phyloP scores from a whole-genome alignment of 2,329 filamentous ascomycete species.

The Colletotrichum sp. region DNA sequence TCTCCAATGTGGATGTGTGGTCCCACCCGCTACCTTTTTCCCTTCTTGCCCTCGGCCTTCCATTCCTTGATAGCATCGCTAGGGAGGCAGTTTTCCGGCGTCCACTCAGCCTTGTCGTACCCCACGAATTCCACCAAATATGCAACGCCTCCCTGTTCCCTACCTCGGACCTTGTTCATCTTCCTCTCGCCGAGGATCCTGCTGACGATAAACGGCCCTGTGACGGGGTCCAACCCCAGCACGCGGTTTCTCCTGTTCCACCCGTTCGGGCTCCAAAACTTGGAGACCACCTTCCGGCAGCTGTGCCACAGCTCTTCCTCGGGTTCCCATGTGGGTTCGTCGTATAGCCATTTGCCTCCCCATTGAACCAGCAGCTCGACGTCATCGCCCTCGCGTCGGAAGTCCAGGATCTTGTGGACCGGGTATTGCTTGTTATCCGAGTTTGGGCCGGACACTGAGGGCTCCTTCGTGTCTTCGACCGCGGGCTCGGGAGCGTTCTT shows the following conservation, averaged over 20 bases:
- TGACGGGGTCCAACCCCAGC: background rate
- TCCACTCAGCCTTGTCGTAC: background rate
- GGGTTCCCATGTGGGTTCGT: background rate
- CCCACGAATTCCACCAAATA: background rate
- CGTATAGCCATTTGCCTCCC: background rate
- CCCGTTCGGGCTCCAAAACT: background rate
- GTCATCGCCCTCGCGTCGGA: background rate
- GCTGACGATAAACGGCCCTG: background rate
- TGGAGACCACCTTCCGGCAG: background rate
- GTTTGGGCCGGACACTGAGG: background rate
- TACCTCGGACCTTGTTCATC: background rate
- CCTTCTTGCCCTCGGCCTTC: background rate
- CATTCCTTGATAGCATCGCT: background rate
- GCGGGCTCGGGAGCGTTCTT: background rate
- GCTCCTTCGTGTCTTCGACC: background rate
- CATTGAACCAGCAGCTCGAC: background rate
- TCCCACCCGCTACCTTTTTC: background rate
- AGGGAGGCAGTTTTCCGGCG: background rate
- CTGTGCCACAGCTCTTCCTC: background rate
- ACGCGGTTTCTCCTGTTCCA: background rate
- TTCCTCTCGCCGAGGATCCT: background rate
- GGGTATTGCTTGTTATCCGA: background rate
- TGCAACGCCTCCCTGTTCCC: background rate
- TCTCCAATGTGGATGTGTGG: background rate
- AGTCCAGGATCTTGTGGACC: background rate